Conservation (phyloP, 345 rosid genomes). For the Eucalyptus coolabah region DNA sequence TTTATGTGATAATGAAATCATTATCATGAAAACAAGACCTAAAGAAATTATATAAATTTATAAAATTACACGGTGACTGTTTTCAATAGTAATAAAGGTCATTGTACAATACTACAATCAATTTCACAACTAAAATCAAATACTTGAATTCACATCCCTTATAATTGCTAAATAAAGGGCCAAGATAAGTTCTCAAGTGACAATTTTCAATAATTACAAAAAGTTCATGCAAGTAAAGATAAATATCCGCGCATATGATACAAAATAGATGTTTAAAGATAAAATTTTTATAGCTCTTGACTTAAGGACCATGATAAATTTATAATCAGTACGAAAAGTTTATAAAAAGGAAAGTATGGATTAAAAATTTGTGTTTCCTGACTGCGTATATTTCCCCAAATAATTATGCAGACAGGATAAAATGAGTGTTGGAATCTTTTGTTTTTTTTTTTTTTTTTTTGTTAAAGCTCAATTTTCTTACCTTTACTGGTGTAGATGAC, state of each 20-base stretch:
- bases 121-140: background rate
- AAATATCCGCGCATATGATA: background rate
- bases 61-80: background rate
- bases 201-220: background rate
- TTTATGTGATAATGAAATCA: background rate
- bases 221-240: background rate
- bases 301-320: background rate
- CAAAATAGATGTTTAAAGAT: background rate
- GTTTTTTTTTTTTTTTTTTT: too few species aligned
- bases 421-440: background rate
- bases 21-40: background rate
- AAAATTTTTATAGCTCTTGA: background rate
- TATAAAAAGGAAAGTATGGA: background rate
- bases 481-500: background rate
- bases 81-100: background rate
- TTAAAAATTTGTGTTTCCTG: background rate
- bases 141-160: background rate
- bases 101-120: background rate
- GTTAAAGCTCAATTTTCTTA: too few species aligned
- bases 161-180: background rate
- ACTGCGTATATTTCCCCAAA: background rate
- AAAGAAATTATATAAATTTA: background rate
- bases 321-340: background rate
- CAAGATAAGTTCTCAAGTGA: background rate
- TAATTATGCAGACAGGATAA: background rate